These are phyloP conservation scores for Exophiala alcalophila DNA, from an alignment of 2,329 filamentous ascomycete species.

Conservation along the genomic window DNA sequence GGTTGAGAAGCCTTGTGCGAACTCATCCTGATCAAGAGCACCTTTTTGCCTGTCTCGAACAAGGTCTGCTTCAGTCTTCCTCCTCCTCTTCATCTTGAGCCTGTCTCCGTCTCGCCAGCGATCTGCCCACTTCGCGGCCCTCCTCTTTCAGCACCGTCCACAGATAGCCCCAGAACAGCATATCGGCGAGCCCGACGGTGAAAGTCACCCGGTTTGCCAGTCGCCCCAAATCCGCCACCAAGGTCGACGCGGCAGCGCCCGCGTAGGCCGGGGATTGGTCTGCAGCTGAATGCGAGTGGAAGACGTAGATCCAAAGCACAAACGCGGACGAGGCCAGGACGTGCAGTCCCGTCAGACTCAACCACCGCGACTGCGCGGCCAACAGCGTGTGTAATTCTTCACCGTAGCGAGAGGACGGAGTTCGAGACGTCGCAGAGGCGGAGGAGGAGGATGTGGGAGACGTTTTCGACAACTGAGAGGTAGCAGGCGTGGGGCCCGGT, in stretches of 20 bases:
- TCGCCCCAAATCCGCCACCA: slow-evolving; percentile 2
- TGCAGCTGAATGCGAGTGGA: slow-evolving; percentile 15
- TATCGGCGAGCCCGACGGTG: slow-evolving; percentile 23
- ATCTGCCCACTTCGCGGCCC: slow-evolving; percentile 19
- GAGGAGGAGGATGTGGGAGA: neutral
- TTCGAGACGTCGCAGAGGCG: neutral
- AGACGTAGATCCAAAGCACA: slow-evolving; percentile 28
- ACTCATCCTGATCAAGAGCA: no score
- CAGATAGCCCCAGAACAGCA: slow-evolving; percentile 32
- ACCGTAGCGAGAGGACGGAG: slow-evolving; percentile 15
- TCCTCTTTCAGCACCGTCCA: slow-evolving; percentile 31
- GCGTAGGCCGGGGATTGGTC: neutral
- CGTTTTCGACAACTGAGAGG: slow-evolving; percentile 1
- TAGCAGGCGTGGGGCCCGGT: neutral
- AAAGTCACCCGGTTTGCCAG: slow-evolving; percentile 30
- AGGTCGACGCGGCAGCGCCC: neutral
- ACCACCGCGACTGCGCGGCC: slow-evolving; percentile 25
- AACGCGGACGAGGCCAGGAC: slow-evolving; percentile 19
- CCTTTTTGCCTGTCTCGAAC: no score
- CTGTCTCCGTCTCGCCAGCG: slow-evolving; percentile 20
- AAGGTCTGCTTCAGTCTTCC: no score
- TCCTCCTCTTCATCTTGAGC: slow-evolving; percentile 20
- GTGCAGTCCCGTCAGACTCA: slow-evolving; percentile 23
- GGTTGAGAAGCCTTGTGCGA: no score
- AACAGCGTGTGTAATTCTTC: slow-evolving; percentile 26